These are phyloP conservation scores for Marchantia polymorpha DNA, from an alignment of 225 moss, liverwort and hornwort genomes.

Conservation along the genomic window DNA sequence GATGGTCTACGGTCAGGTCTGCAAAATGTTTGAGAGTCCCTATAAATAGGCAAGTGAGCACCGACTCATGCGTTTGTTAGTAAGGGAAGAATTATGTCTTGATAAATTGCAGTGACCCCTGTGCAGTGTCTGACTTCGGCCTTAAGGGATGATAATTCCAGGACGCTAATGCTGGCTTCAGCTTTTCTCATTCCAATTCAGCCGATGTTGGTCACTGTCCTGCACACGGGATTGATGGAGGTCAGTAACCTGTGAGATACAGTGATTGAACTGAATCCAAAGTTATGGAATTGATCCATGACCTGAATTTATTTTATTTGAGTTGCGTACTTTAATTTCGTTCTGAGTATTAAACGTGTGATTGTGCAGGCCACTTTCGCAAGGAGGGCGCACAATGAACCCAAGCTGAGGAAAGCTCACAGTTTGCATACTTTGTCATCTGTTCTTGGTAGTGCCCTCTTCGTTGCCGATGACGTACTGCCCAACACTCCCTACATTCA, in stretches of 20 bases:
- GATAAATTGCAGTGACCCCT: background rate
- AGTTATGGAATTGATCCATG: background rate
- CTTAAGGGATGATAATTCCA: conserved; percentile 57
- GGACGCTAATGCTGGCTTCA: conserved; percentile 67
- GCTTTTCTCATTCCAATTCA: conserved; percentile 76
- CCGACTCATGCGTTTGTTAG: background rate
- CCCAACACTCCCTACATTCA: conserved; percentile 75
- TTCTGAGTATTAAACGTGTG: background rate
- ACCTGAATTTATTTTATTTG: background rate
- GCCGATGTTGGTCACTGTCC: conserved; percentile 64
- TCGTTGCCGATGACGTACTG: conserved; percentile 66
- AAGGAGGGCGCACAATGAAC: conserved; percentile 54
- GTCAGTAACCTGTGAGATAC: conserved; percentile 27
- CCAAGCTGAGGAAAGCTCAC: conserved; percentile 64
- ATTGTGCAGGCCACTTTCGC: conserved; percentile 62
- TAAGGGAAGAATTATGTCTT: background rate
- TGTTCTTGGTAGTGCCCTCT: conserved; percentile 67
- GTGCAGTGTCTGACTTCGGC: conserved; percentile 84
- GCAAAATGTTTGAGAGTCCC: background rate
- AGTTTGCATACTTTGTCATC: conserved; percentile 64
- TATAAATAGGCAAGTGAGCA: background rate
- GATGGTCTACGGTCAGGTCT: no score
- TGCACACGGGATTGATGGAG: conserved; percentile 92
- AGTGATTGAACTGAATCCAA: background rate
- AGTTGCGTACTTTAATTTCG: background rate